A percentile compares a stretch with the other conserved stretches of the same genome.
Evolutionary conservation across 2,329 filamentous ascomycete genomes (phyloP).

Genomic region (Beauveria scarabaeidicola): DNA sequence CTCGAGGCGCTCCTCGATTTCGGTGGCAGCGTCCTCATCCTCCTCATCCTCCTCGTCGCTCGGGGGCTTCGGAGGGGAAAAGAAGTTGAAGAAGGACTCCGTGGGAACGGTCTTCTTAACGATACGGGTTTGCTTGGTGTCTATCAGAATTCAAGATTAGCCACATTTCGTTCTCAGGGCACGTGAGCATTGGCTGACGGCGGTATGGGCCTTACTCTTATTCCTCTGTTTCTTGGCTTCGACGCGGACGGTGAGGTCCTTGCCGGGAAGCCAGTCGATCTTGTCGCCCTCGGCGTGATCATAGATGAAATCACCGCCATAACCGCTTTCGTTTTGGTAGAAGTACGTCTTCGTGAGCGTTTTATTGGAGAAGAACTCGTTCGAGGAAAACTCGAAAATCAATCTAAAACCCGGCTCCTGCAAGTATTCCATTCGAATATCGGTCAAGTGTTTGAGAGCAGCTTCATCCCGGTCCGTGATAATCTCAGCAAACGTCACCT

Average conservation of each 20-base stretch:
- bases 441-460: slow-evolving; percentile 79
- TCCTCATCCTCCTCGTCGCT: slow-evolving; percentile 56
- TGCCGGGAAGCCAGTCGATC: slow-evolving; percentile 90
- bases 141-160: slow-evolving; percentile 36
- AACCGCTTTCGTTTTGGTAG: slow-evolving; percentile 98
- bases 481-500: slow-evolving; percentile 93
- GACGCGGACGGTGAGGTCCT: slow-evolving; percentile 87
- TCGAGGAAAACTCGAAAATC: slow-evolving; percentile 93
- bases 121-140: slow-evolving; percentile 97
- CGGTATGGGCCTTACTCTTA: slow-evolving; percentile 63
- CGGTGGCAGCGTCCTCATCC: slow-evolving; percentile 69
- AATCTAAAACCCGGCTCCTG: slow-evolving; percentile 96
- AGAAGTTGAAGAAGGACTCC: slow-evolving; percentile 99
- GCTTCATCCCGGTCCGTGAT: slow-evolving; percentile 96
- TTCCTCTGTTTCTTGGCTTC: slow-evolving; percentile 99
- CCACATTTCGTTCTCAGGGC: neutral
- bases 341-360: slow-evolving; percentile 96
- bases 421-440: slow-evolving; percentile 98
- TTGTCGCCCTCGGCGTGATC: slow-evolving; percentile 97
- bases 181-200: neutral
- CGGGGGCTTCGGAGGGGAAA: slow-evolving; percentile 86
- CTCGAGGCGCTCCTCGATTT: slow-evolving; percentile 96
- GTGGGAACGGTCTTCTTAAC: slow-evolving; percentile 99
- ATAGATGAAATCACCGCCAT: slow-evolving; percentile 98
- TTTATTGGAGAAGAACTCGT: slow-evolving; percentile 97